Evolutionary conservation across 73 alveolate genomes (phyloP).

Genomic region (Strombidium stylifer): DNA sequence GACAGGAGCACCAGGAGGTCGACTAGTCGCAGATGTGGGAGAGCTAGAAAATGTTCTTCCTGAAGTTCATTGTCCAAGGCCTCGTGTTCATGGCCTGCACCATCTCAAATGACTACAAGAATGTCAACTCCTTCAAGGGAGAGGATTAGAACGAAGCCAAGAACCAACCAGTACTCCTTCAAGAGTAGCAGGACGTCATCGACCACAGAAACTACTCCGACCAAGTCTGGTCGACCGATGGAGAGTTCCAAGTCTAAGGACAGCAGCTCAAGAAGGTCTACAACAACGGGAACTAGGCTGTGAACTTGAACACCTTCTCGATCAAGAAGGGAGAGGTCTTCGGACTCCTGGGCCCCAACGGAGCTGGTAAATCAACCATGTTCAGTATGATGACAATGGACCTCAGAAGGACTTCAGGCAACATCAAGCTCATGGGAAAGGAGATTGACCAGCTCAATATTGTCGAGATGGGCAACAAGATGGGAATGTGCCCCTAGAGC

Average conservation of each 20-base stretch:
- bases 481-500: conserved; percentile 70
- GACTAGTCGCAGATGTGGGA: no score
- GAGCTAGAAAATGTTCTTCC: no score
- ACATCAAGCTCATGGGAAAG: neutral
- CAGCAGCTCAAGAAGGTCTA: conserved; percentile 42
- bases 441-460: neutral
- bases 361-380: conserved; percentile 96
- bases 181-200: neutral
- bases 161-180: no score
- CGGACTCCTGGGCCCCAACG: conserved; percentile 93
- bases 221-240: conserved; percentile 34
- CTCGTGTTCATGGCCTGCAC: conserved; percentile 5
- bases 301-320: conserved; percentile 73
- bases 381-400: conserved; percentile 77
- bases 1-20: no score
- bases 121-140: no score
- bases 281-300: conserved; percentile 74
- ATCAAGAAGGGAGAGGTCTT: conserved; percentile 73
- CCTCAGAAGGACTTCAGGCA: conserved; percentile 23
- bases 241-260: conserved; percentile 24
- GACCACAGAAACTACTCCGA: conserved; percentile 7
- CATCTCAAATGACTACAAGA: neutral
- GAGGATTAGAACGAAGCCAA: no score
- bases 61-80: no score
- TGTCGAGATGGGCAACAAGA: conserved; percentile 17